Evolutionary conservation across 2,329 filamentous ascomycete species (phyloP).

Genomic region (Fusarium sp.): DNA sequence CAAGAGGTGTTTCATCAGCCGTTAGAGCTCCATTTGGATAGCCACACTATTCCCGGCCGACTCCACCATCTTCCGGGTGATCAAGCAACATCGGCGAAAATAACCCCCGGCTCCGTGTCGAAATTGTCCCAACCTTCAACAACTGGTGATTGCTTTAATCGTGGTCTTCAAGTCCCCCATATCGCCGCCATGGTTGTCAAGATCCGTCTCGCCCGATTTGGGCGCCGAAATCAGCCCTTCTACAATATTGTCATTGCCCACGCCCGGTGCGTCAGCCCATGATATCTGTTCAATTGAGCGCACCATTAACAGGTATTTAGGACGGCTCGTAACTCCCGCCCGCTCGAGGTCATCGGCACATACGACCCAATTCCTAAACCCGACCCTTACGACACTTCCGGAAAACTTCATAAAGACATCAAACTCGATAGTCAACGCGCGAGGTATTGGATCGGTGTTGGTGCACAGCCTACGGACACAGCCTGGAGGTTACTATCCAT

Average conservation of each 20-base stretch:
- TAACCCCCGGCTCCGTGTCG: slow-evolving; percentile 44
- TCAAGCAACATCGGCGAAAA: slow-evolving; percentile 54
- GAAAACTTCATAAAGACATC: slow-evolving; percentile 88
- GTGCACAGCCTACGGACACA: slow-evolving; percentile 91
- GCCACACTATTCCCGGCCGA: slow-evolving; percentile 4
- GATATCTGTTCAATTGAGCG: not conserved
- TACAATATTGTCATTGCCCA: slow-evolving; percentile 99
- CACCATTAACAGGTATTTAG: slow-evolving; percentile 57
- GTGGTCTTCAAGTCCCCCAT: slow-evolving; percentile 30
- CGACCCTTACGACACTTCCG: slow-evolving; percentile 70
- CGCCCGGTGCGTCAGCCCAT: slow-evolving; percentile 74
- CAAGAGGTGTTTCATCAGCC: slow-evolving; percentile 3
- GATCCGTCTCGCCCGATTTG: slow-evolving; percentile 94
- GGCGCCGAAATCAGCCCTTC: slow-evolving; percentile 86
- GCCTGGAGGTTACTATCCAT: slow-evolving; percentile 88
- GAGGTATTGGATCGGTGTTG: slow-evolving; percentile 96
- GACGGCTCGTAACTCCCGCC: slow-evolving; percentile 86
- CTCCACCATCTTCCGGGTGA: not conserved
- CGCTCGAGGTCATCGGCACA: slow-evolving; percentile 90
- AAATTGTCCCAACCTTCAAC: slow-evolving; percentile 47
- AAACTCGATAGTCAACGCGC: slow-evolving; percentile 84
- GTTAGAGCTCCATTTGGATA: not conserved
- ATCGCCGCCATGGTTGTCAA: slow-evolving; percentile 81
- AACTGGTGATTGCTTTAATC: slow-evolving; percentile 7
- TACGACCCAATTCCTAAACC: slow-evolving; percentile 76